These are phyloP conservation scores for Sporothrix brasiliensis DNA, from an alignment of 2,329 filamentous ascomycete genomes.

Conservation along the genomic window DNA sequence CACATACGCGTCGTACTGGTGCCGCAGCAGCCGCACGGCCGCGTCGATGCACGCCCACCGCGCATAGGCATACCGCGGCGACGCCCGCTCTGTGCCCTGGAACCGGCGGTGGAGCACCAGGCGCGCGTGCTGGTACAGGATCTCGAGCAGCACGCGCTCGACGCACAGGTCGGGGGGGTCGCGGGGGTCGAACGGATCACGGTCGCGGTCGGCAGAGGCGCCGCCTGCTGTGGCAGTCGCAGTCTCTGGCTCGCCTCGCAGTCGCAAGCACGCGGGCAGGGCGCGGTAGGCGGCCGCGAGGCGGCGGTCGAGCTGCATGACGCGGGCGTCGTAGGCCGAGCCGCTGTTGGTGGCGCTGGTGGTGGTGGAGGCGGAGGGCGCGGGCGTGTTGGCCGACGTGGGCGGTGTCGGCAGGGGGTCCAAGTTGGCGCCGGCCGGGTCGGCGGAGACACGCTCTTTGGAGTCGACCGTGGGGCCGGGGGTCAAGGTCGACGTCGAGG, in stretches of 20 bases:
- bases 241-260: background rate
- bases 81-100: conserved; percentile 41
- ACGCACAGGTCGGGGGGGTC: conserved; percentile 33
- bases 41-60: conserved; percentile 50
- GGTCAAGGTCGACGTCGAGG: no score
- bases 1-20: conserved; percentile 49
- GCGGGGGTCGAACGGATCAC: background rate
- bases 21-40: conserved; percentile 48
- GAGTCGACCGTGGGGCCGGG: background rate
- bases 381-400: background rate
- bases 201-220: no score
- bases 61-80: conserved; percentile 46
- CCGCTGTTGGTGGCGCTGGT: background rate
- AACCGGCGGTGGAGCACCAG: conserved; percentile 40
- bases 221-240: no score
- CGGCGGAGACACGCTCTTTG: background rate
- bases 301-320: conserved; percentile 37
- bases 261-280: conserved; percentile 29
- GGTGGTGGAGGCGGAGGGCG: no score
- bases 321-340: conserved; percentile 22
- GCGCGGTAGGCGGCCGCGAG: conserved; percentile 34
- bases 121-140: conserved; percentile 39
- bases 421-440: background rate
- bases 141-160: conserved; percentile 39
- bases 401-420: background rate